Conservation (phyloP, 768 basidiomycete species). For the Pleurotus sapidus region DNA sequence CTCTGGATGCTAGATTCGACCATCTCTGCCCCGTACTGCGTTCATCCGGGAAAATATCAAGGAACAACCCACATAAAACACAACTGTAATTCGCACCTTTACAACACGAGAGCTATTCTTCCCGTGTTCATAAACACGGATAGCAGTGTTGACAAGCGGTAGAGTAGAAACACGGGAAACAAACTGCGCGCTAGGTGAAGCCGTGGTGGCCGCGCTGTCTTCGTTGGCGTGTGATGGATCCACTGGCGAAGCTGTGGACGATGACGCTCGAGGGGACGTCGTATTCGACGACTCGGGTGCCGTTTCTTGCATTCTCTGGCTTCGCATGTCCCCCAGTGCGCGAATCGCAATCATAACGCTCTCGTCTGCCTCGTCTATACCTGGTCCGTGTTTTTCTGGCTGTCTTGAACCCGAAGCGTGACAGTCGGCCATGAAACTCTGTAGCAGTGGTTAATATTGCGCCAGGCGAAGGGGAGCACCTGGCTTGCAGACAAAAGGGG, state of each 20-base stretch:
- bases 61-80: background rate
- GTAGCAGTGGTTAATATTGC: background rate
- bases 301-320: slow-evolving; percentile 26
- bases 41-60: background rate
- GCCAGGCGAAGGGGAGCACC: too few species aligned
- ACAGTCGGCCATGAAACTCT: background rate
- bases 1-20: slow-evolving; percentile 82
- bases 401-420: background rate
- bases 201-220: slow-evolving; percentile 3
- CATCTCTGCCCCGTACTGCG: slow-evolving; percentile 83
- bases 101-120: slow-evolving; percentile 84
- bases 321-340: slow-evolving; percentile 79
- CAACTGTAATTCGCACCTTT: slow-evolving; percentile 48
- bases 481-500: too few species aligned
- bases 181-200: slow-evolving; percentile 27
- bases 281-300: background rate
- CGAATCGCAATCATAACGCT: slow-evolving; percentile 75
- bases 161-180: slow-evolving; percentile 59
- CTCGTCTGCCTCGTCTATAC: slow-evolving; percentile 56
- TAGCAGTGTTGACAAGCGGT: slow-evolving; percentile 70
- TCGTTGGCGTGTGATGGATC: slow-evolving; percentile 9
- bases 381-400: background rate
- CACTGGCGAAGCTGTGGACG: slow-evolving; percentile 12
- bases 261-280: background rate
- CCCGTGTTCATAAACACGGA: slow-evolving; percentile 76